Evolutionary conservation across 352 stramenopile species (phyloP).

Genomic region (Aphanomyces cochlioides): DNA sequence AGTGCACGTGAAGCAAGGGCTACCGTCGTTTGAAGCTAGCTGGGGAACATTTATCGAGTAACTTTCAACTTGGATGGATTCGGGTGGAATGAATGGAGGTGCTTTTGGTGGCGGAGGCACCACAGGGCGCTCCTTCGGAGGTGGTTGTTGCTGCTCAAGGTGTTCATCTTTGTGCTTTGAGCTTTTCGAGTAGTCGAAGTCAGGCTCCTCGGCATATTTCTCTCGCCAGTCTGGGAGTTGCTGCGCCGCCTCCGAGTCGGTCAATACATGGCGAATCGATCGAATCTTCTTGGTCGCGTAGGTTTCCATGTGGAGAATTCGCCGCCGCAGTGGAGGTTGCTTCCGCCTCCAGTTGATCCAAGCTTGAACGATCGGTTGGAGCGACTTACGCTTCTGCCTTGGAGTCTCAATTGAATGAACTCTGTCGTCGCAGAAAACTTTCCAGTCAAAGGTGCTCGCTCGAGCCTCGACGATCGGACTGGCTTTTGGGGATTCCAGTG

Average conservation of each 20-base stretch:
- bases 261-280: neutral
- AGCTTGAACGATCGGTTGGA: slow-evolving; percentile 9
- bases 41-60: neutral
- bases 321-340: neutral
- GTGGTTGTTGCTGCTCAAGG: neutral
- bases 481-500: neutral
- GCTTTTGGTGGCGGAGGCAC: neutral
- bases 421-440: neutral
- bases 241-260: neutral
- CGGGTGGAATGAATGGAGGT: neutral
- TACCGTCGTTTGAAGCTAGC: neutral
- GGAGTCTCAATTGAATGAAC: neutral
- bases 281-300: neutral
- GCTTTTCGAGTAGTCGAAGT: neutral
- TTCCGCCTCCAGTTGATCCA: slow-evolving; percentile 12
- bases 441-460: neutral
- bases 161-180: neutral
- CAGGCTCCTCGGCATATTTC: slow-evolving; percentile 1
- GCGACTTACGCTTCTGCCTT: neutral
- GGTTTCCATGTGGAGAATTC: neutral
- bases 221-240: neutral
- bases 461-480: neutral
- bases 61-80: slow-evolving; percentile 15
- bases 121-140: neutral
- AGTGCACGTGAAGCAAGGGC: neutral